Evolutionary conservation across 305 asterid species (phyloP), one percentile per base, ranked within the genome.

Genomic region (Solanum hybrid): DNA sequence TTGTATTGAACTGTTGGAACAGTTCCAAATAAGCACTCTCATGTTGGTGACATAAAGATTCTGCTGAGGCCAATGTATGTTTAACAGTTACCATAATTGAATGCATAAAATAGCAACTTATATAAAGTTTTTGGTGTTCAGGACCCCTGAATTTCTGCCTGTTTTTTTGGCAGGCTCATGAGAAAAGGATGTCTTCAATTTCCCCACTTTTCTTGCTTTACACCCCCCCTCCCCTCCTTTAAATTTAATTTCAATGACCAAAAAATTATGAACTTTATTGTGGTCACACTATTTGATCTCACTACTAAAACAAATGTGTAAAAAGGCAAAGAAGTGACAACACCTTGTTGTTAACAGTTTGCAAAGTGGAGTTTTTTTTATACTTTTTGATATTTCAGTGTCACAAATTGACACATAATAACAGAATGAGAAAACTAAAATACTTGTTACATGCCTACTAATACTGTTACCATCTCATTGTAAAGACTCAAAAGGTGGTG

Each of bases 91-190:
- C 92, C 90, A 88, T 91, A 88, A 90, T 87, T 94, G 86, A 92
- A 91, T 93, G 94, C 94, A 91, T 37, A 87, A 89, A 46, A 46
- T 82, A 42, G 40, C 87, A 82, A 82, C 38, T 40, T 29, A 82
- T 10, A 29, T 17, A 46, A 82, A 82, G 73, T 16, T 87, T 46
- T 90, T 88, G 78, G 32, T 87, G 90, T 89, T 88, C 89, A 90
- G 92, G 87, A 79, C 92, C 93, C 93, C 94, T 88, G 91, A 94
- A 92, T 89, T 92, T 93, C 85, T 95, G 98, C 96, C 95, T 91
- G 87, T 72, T 31, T 88, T 37, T 90, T 20, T 92, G 89, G 94
- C 95, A 92, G 94, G 91, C 73, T 94, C 96, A 92, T 93, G 91
- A 92, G 90, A 88, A 91, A 91, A 88, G 86, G 60, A 88, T 75